Percentiles rank a stretch among this genome's conserved stretches.
phyloP scores from a whole-genome alignment of 768 basidiomycete species.

The Leccinum longicurvipes region DNA sequence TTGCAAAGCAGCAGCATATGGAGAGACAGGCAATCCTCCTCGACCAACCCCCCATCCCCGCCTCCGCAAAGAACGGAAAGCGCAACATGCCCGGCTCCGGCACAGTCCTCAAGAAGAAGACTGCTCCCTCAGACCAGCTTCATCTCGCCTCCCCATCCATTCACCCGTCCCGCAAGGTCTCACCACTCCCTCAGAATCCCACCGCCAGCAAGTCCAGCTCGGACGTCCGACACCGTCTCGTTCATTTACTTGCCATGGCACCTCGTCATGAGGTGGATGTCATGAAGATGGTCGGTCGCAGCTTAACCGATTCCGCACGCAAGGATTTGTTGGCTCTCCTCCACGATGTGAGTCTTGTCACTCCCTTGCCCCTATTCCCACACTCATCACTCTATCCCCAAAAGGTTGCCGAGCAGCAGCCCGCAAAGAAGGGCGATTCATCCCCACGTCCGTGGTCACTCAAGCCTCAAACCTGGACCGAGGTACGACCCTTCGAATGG shows the following conservation, averaged over 20 bases:
- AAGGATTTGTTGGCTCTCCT: slow-evolving; percentile 48
- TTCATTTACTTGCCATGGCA: slow-evolving; percentile 50
- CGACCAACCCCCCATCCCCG: slow-evolving; percentile 35
- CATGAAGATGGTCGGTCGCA: slow-evolving; percentile 45
- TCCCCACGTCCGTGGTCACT: slow-evolving; percentile 49
- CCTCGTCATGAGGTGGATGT: slow-evolving; percentile 40
- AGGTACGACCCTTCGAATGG: slow-evolving; percentile 70
- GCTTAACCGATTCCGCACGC: slow-evolving; percentile 32
- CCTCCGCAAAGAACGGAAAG: slow-evolving; percentile 39
- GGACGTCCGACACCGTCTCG: slow-evolving; percentile 39
- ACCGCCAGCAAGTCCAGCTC: slow-evolving; percentile 16
- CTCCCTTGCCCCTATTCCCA: background rate
- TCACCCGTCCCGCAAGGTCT: slow-evolving; percentile 27
- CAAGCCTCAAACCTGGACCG: slow-evolving; percentile 56
- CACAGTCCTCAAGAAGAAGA: slow-evolving; percentile 27
- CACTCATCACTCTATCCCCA: background rate
- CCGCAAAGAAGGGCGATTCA: slow-evolving; percentile 35
- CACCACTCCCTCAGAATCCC: slow-evolving; percentile 25
- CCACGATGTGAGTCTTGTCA: slow-evolving; percentile 41
- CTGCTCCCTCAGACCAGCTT: slow-evolving; percentile 27
- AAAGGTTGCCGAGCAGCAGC: slow-evolving; percentile 51
- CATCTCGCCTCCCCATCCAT: slow-evolving; percentile 31
- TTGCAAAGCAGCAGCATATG: slow-evolving; percentile 46
- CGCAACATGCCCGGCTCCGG: slow-evolving; percentile 36
- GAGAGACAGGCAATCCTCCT: slow-evolving; percentile 46